phyloP scores from a whole-genome alignment of 2,329 filamentous ascomycete species.

The Colletotrichum endophyticum region DNA sequence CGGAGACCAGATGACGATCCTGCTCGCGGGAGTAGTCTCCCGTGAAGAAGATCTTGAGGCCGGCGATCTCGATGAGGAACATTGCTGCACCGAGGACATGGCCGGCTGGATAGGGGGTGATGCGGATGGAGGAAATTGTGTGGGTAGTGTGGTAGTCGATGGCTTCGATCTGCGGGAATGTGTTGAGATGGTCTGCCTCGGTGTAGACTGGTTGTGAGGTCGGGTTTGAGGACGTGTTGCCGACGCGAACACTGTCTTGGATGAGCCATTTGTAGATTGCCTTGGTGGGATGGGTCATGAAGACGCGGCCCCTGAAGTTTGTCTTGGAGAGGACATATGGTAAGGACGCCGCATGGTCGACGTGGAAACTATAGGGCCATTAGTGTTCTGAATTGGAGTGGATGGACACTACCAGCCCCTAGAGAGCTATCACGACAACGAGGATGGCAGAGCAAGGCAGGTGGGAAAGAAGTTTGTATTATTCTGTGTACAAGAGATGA shows the following conservation, averaged over 20 bases:
- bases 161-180: conserved; percentile 92
- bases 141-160: conserved; percentile 99
- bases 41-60: conserved; percentile 95
- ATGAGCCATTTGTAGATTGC: conserved; percentile 99
- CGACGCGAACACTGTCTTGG: conserved; percentile 92
- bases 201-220: conserved; percentile 84
- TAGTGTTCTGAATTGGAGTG: background rate
- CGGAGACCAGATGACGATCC: conserved; percentile 93
- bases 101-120: conserved; percentile 95
- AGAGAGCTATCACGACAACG: conserved; percentile 10
- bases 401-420: background rate
- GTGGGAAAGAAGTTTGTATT: conserved; percentile 23
- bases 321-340: conserved; percentile 98
- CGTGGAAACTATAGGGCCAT: conserved; percentile 77
- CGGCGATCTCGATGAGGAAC: conserved; percentile 97
- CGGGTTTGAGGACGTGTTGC: conserved; percentile 69
- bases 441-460: conserved; percentile 23
- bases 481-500: conserved; percentile 20
- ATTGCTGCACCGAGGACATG: conserved; percentile 98
- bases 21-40: conserved; percentile 97
- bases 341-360: conserved; percentile 98
- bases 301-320: conserved; percentile 94
- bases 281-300: conserved; percentile 99
- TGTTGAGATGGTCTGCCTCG: conserved; percentile 92
- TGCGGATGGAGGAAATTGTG: conserved; percentile 93